Evolutionary conservation across 148 eudicot genomes (phyloP).

Genomic region (Linanthus parryae): DNA sequence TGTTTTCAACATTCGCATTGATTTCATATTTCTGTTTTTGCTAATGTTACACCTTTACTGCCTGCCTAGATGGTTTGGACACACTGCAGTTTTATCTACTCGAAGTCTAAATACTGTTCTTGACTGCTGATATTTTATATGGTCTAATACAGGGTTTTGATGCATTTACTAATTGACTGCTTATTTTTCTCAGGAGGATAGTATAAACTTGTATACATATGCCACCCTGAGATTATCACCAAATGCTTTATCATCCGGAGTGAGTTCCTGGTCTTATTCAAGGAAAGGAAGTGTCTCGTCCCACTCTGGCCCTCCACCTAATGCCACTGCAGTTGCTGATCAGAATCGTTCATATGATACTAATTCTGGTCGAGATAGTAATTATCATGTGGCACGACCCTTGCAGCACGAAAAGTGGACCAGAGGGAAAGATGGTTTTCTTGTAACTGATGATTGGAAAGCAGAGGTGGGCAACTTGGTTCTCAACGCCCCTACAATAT

Average conservation of each 20-base stretch:
- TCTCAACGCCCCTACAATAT: conserved; percentile 49
- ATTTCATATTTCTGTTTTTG: neutral
- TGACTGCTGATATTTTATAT: neutral
- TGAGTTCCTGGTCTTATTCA: conserved; percentile 77
- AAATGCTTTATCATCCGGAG: conserved; percentile 55
- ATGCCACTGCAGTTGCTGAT: conserved; percentile 39
- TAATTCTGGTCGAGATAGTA: conserved; percentile 38
- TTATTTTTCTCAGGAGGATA: conserved; percentile 60
- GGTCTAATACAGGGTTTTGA: neutral
- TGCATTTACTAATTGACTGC: conserved; percentile 1
- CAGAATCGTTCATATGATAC: conserved; percentile 45
- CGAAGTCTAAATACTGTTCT: neutral
- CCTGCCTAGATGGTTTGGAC: neutral
- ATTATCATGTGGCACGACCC: conserved; percentile 55
- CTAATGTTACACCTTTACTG: neutral
- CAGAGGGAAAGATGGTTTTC: conserved; percentile 91
- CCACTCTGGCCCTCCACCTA: conserved; percentile 29
- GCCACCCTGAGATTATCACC: conserved; percentile 80
- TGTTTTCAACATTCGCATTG: conserved; percentile 5
- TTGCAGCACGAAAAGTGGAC: conserved; percentile 74
- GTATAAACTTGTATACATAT: conserved; percentile 75
- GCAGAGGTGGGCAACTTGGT: conserved; percentile 31
- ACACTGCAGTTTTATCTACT: neutral
- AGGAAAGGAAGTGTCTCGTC: conserved; percentile 56
- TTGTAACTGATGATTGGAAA: conserved; percentile 55